Conservation (phyloP, 1,139 yeast species). For the Candida dubliniensis region DNA sequence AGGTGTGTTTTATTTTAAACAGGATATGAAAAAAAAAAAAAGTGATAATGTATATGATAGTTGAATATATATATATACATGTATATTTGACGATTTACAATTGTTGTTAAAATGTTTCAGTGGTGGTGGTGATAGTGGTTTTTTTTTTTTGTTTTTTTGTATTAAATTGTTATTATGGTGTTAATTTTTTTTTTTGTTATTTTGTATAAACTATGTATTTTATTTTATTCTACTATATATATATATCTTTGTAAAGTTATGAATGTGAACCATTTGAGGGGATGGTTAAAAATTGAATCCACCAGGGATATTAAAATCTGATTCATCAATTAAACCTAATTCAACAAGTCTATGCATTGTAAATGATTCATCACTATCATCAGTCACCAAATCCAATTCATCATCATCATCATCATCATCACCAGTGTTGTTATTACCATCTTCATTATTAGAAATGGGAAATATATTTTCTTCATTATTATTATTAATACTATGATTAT, state of each 20-base stretch:
- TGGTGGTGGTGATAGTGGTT: not conserved
- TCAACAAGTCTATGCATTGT: not conserved
- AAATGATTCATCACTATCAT: not conserved
- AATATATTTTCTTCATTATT: not conserved
- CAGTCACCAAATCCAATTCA: not conserved
- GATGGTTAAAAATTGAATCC: not conserved
- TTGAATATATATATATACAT: too few relatives aligned
- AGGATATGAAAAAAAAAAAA: not conserved
- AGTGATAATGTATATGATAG: not conserved
- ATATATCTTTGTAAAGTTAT: too few relatives aligned
- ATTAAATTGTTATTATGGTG: constrained; percentile 4
- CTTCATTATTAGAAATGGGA: too few relatives aligned
- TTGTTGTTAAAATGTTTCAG: too few relatives aligned
- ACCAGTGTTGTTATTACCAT: not conserved
- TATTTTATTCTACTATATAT: not conserved
- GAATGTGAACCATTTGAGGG: not conserved
- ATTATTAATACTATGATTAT: not conserved
- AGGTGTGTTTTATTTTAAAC: too few relatives aligned
- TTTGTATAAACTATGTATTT: constrained; percentile 4
- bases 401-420: constrained; percentile 1
- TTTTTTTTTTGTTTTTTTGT: not conserved
- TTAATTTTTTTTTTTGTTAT: constrained; percentile 3
- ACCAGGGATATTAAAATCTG: not conserved
- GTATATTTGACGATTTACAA: too few relatives aligned
- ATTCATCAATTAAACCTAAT: constrained; percentile 1